phyloP scores from a whole-genome alignment of 768 basidiomycete genomes.

The Auricularia auricula-judae region DNA sequence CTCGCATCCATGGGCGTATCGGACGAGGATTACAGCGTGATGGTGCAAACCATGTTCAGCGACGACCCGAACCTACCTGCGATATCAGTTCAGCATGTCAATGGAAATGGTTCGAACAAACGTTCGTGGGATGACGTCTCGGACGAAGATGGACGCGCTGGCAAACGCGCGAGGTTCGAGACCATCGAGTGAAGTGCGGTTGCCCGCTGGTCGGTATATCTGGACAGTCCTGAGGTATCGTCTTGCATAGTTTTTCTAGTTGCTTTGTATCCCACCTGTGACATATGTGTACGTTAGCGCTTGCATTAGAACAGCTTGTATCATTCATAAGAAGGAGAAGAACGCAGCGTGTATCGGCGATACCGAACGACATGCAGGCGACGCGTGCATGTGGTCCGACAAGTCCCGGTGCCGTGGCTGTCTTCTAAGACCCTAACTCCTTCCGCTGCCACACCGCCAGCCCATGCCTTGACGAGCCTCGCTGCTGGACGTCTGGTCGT shows the following conservation, averaged over 20 bases:
- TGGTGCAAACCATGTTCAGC: slow-evolving; percentile 62
- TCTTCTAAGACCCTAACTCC: too few relatives aligned
- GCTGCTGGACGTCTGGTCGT: too few relatives aligned
- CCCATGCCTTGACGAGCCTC: too few relatives aligned
- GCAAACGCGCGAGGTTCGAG: slow-evolving; percentile 31
- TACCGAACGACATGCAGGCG: too few relatives aligned
- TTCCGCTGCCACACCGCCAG: too few relatives aligned
- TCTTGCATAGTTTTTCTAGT: not conserved
- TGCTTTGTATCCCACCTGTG: not conserved
- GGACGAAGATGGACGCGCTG: slow-evolving; percentile 21
- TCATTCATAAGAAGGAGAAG: not conserved
- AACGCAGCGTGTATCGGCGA: too few relatives aligned
- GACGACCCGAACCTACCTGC: slow-evolving; percentile 28
- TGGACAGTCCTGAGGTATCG: not conserved
- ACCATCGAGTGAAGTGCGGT: slow-evolving; percentile 19
- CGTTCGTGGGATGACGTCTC: slow-evolving; percentile 18
- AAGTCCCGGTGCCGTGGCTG: too few relatives aligned
- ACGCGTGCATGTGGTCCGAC: too few relatives aligned
- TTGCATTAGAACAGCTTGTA: not conserved
- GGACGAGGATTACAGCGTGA: slow-evolving; percentile 77
- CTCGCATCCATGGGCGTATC: slow-evolving; percentile 79
- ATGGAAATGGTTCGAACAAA: slow-evolving; percentile 15
- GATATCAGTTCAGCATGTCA: slow-evolving; percentile 7
- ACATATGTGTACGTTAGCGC: not conserved
- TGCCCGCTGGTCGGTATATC: not conserved